Conservation (phyloP, 345 rosid species). For the Bruguiera sexangula region DNA sequence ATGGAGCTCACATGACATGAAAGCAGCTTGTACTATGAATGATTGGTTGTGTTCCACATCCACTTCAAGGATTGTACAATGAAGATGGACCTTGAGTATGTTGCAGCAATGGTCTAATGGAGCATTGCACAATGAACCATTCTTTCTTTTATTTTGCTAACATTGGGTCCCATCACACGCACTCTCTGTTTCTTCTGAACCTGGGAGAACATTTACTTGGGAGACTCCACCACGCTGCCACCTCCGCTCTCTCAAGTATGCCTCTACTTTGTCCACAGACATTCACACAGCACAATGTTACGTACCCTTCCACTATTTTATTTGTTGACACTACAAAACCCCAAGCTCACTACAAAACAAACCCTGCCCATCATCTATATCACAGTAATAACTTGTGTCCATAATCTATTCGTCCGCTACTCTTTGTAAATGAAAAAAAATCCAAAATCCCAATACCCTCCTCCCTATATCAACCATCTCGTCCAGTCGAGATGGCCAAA, state of each 20-base stretch:
- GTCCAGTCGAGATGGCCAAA: too few relatives aligned
- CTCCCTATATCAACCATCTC: too few relatives aligned
- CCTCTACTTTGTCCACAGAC: constrained; percentile 7
- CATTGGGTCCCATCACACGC: constrained; percentile 24
- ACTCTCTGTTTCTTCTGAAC: constrained; percentile 11
- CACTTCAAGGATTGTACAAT: constrained; percentile 10
- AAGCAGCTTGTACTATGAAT: constrained; percentile 7
- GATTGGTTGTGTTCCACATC: constrained; percentile 4
- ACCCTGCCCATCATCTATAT: constrained; percentile 25
- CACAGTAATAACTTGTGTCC: background rate
- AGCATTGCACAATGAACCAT: background rate
- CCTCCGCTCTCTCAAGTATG: background rate
- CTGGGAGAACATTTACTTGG: constrained; percentile 22
- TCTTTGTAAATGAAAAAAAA: background rate
- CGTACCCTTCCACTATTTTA: background rate
- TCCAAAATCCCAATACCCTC: too few relatives aligned
- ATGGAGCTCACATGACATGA: constrained; percentile 20
- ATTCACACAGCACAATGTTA: background rate
- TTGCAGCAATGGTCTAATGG: too few relatives aligned
- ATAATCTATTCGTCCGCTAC: background rate
- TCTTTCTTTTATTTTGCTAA: background rate
- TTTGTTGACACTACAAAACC: background rate
- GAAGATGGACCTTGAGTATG: background rate
- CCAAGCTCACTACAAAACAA: constrained; percentile 22
- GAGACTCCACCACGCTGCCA: constrained; percentile 11